A percentile compares a stretch with the other conserved stretches of the same genome.
Evolutionary conservation across 495 filamentous ascomycete genomes (phyloP).

Genomic region (Copromyces sp.): DNA sequence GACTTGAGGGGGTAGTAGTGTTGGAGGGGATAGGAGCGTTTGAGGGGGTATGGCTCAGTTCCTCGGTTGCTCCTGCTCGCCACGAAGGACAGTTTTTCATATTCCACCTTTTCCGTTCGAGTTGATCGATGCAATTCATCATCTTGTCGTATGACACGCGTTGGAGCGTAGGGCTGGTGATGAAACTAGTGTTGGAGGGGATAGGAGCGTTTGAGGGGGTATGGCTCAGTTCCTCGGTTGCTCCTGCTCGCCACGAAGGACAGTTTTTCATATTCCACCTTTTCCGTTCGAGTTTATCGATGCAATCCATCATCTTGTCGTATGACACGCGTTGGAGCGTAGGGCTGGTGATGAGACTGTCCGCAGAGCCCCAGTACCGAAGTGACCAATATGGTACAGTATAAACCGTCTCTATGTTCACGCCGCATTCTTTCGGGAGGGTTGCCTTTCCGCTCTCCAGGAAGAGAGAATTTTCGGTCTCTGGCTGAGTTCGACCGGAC

Average conservation of each 20-base stretch:
- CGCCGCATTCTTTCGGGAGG: neutral
- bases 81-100: no score
- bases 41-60: no score
- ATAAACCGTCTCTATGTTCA: neutral
- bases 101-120: no score
- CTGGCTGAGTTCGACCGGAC: no score
- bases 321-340: neutral
- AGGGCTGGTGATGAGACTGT: neutral
- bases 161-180: no score
- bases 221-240: neutral
- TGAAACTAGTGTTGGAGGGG: no score
- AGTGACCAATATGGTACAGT: neutral
- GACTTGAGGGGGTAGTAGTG: no score
- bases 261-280: neutral
- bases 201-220: neutral
- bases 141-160: no score
- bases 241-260: neutral
- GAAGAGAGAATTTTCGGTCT: neutral
- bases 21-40: no score
- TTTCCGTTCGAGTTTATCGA: neutral
- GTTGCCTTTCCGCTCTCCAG: neutral
- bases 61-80: no score
- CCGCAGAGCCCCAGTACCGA: neutral
- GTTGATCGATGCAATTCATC: no score
- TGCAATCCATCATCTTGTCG: neutral